Conservation (phyloP, 2,329 filamentous ascomycete species). For the Capronia americana region DNA sequence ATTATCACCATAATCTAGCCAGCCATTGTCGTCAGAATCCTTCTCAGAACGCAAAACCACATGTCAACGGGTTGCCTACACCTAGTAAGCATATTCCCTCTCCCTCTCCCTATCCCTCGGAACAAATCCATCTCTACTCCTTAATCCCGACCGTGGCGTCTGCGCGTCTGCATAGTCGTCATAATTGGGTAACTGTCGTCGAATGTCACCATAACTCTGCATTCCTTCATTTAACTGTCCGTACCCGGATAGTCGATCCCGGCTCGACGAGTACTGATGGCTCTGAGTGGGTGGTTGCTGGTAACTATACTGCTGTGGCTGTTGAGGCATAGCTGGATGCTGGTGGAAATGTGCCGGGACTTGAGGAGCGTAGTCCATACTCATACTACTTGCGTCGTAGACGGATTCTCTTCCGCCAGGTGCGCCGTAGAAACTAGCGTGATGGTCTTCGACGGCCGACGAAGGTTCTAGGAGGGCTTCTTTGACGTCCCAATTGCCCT, state of each 20-base stretch:
- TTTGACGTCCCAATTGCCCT: slow-evolving; percentile 99
- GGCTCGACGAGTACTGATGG: slow-evolving; percentile 24
- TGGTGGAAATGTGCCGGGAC: slow-evolving; percentile 19
- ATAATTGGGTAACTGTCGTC: slow-evolving; percentile 31
- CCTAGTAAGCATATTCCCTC: slow-evolving; percentile 33
- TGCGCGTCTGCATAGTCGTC: slow-evolving; percentile 33
- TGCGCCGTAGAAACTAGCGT: slow-evolving; percentile 48
- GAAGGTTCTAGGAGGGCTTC: slow-evolving; percentile 74
- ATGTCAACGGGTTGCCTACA: not conserved
- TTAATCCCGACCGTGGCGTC: slow-evolving; percentile 16
- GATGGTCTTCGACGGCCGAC: slow-evolving; percentile 63
- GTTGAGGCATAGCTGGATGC: slow-evolving; percentile 17
- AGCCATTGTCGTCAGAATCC: slow-evolving; percentile 8
- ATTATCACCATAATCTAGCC: slow-evolving; percentile 5
- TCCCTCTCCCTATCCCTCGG: slow-evolving; percentile 15
- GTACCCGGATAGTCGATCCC: slow-evolving; percentile 28
- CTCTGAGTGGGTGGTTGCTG: slow-evolving; percentile 1
- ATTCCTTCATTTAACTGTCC: slow-evolving; percentile 28
- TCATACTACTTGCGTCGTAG: slow-evolving; percentile 64
- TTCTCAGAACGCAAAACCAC: not conserved
- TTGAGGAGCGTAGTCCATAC: slow-evolving; percentile 33
- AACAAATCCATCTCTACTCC: slow-evolving; percentile 19
- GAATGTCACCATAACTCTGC: slow-evolving; percentile 35
- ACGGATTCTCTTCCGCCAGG: slow-evolving; percentile 61
- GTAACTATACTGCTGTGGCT: not conserved